Conservation (phyloP, 1,284 basidiomycete species). For the Lentinus polychrous region DNA sequence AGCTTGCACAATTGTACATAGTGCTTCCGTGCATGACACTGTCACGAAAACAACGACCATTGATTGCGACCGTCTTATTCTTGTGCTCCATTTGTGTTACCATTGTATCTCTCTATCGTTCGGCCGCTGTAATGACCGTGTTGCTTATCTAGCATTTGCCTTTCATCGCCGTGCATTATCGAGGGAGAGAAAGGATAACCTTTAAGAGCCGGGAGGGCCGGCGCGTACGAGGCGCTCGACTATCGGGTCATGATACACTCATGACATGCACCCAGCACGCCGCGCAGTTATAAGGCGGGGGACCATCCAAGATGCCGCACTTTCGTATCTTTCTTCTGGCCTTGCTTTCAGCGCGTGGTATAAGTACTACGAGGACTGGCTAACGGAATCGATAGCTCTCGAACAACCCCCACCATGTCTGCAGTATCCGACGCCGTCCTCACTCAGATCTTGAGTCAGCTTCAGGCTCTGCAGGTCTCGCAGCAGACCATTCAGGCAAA, state of each 20-base stretch:
- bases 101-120: not conserved
- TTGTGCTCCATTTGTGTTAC: too few relatives aligned
- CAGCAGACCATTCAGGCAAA: conserved; percentile 73
- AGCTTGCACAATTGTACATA: too few relatives aligned
- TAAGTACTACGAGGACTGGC: not conserved
- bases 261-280: not conserved
- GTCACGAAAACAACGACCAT: too few relatives aligned
- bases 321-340: not conserved
- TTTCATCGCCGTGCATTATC: not conserved
- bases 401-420: conserved; percentile 4
- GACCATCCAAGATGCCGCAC: conserved; percentile 5
- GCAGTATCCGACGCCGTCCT: conserved; percentile 54
- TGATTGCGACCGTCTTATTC: too few relatives aligned
- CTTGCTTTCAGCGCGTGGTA: conserved; percentile 2
- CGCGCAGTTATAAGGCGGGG: not conserved
- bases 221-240: not conserved
- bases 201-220: not conserved
- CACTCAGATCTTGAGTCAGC: conserved; percentile 63
- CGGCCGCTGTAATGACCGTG: not conserved
- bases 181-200: not conserved
- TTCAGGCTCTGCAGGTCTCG: conserved; percentile 60
- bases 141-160: too few relatives aligned
- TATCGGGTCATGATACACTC: not conserved
- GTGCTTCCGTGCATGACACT: too few relatives aligned
- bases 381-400: not conserved